Base-by-base conservation (phyloP, 1,284 basidiomycete genomes). In the Vanrija humicola region DNA sequence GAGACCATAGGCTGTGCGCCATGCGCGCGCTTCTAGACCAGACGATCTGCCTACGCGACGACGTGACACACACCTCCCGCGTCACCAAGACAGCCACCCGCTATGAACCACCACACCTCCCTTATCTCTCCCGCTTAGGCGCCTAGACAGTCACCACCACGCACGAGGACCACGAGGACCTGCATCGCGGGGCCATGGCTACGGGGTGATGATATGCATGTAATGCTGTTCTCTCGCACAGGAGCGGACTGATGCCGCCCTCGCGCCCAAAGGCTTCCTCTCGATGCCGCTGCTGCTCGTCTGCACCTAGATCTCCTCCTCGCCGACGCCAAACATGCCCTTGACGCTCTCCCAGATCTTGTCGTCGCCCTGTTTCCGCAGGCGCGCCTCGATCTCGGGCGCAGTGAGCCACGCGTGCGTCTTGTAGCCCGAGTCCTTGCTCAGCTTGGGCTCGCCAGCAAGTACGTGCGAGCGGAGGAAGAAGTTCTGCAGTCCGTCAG, bases 401-500 rank as follows among this genome's bases (percentile, higher is more conserved):
- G 62, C 51, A 12, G 62, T 69, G n/a, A 75, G 61, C 73, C 73
- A 75, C n/a, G 72, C 72, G 57, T 61, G 64, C 5, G 53, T 44
- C 40, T 54, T 60, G 59, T 61, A 69, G 6, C 56, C 50, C 38
- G 69, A 62, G n/a, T 59, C 61, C 40, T 59, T 52, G 5, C 64
- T 52, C 12, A 66, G 56, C 28, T 61, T 58, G 14, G 75, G 74
- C 59, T 72, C 64, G 50, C 75, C 75, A 6, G 68, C 69, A 3
- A 77, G 61, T 46, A 77, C 75, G 59, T 75, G 74, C 21, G 73
- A 75, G 46, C 69, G 68, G 43, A 77, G 57, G 66, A 72, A 73
- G 67, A 75, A 77, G 46, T 70, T 75, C 75, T 77, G 58, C 18
- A 12, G 46, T 50, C 28, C 19, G 18, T 21, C 42, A 43, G 42